phyloP scores from a whole-genome alignment of 108 stramenopile genomes.

The Hondaea fermentalgiana region DNA sequence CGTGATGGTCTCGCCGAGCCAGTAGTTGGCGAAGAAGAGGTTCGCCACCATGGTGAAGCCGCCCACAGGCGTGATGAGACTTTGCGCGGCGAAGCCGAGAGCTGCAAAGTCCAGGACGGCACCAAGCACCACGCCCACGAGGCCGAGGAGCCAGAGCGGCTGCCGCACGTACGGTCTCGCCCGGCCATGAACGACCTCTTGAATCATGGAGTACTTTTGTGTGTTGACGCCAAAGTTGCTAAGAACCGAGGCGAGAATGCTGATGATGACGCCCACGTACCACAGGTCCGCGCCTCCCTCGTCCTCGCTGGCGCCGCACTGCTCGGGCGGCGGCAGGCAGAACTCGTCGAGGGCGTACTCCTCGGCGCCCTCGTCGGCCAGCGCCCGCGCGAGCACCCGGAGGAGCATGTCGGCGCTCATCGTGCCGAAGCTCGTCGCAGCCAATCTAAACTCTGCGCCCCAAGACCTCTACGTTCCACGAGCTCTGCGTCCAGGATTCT shows the following conservation, averaged over 20 bases:
- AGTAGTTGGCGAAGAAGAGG: slow-evolving; percentile 19
- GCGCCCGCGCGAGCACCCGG: too few relatives aligned
- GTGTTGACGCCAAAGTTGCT: slow-evolving; percentile 18
- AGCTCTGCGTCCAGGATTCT: too few relatives aligned
- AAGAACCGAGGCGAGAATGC: neutral
- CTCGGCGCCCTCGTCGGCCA: too few relatives aligned
- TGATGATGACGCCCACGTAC: neutral
- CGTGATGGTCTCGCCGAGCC: slow-evolving; percentile 16
- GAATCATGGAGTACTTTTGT: slow-evolving; percentile 18
- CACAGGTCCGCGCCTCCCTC: neutral
- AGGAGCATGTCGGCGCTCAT: too few relatives aligned
- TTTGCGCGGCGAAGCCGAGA: slow-evolving; percentile 20
- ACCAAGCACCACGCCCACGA: neutral
- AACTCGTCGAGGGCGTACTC: neutral
- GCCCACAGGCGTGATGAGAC: slow-evolving; percentile 25
- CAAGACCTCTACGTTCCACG: too few relatives aligned
- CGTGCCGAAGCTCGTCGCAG: too few relatives aligned
- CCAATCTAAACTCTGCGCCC: too few relatives aligned
- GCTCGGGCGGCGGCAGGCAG: neutral
- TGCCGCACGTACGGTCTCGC: neutral
- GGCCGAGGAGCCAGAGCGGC: slow-evolving; percentile 1
- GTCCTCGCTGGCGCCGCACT: neutral
- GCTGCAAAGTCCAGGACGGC: slow-evolving; percentile 19
- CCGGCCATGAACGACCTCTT: neutral
- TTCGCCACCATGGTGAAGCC: slow-evolving; percentile 24